phyloP scores from a whole-genome alignment of 2,329 filamentous ascomycete species.

The Nectriaceae sp. region DNA sequence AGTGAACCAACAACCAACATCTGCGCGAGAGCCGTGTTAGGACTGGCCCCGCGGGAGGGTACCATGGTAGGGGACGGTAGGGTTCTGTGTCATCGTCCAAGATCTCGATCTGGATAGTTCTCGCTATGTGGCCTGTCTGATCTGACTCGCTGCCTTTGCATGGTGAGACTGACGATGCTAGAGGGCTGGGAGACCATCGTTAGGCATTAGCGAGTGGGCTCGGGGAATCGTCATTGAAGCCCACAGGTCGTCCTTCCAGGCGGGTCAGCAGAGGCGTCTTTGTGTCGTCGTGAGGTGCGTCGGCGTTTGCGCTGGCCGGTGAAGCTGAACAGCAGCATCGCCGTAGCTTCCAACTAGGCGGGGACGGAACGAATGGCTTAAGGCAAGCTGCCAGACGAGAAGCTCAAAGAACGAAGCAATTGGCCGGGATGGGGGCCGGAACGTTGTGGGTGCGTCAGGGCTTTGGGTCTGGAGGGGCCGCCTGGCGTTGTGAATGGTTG shows the following conservation, averaged over 20 bases:
- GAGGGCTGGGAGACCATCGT: slow-evolving; percentile 19
- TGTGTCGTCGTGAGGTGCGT: slow-evolving; percentile 5
- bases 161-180: slow-evolving; percentile 21
- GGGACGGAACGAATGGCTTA: too few relatives aligned
- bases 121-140: slow-evolving; percentile 22
- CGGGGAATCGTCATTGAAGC: slow-evolving; percentile 13
- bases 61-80: slow-evolving; percentile 14
- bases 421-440: slow-evolving; percentile 29
- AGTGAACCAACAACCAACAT: slow-evolving; percentile 5
- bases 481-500: slow-evolving; percentile 6
- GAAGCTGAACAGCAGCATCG: too few relatives aligned
- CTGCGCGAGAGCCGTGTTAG: slow-evolving; percentile 15
- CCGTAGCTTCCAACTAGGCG: too few relatives aligned
- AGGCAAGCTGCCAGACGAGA: too few relatives aligned
- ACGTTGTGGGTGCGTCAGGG: slow-evolving; percentile 14
- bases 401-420: slow-evolving; percentile 16
- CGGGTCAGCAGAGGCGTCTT: slow-evolving; percentile 4
- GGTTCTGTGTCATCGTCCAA: slow-evolving; percentile 4
- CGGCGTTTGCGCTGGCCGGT: too few relatives aligned
- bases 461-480: slow-evolving; percentile 6
- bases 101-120: slow-evolving; percentile 28
- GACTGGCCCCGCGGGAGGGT: slow-evolving; percentile 18
- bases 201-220: slow-evolving; percentile 16
- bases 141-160: slow-evolving; percentile 27
- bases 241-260: slow-evolving; percentile 17